Conservation (phyloP, 2,329 filamentous ascomycete species). For the Stenocarpella maydis region DNA sequence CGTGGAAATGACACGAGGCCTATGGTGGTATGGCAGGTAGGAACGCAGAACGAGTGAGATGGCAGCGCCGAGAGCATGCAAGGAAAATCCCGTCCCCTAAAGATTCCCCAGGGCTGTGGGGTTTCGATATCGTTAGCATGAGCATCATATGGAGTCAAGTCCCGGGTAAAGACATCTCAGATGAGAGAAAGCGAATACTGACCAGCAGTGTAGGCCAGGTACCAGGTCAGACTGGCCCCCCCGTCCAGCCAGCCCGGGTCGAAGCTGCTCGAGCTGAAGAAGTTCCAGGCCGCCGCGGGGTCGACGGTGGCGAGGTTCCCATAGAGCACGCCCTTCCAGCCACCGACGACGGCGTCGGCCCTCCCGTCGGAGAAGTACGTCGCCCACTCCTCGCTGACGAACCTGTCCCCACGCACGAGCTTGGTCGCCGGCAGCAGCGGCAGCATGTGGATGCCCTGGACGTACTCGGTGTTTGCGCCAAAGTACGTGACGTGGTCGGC, state of each 20-base stretch:
- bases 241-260: constrained; percentile 78
- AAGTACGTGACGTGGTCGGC: constrained; percentile 94
- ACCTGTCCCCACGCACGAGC: constrained; percentile 70
- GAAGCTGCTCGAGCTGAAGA: constrained; percentile 75
- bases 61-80: not conserved
- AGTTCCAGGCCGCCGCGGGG: constrained; percentile 73
- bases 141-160: not conserved
- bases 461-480: constrained; percentile 73
- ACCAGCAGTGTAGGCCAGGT: constrained; percentile 81
- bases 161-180: too few species aligned
- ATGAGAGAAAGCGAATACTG: constrained; percentile 42
- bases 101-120: not conserved
- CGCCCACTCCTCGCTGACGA: constrained; percentile 85
- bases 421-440: constrained; percentile 71
- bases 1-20: not conserved
- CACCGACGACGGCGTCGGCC: constrained; percentile 70
- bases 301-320: constrained; percentile 84
- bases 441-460: constrained; percentile 70
- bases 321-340: constrained; percentile 87
- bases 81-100: not conserved
- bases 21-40: not conserved
- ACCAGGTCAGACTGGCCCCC: constrained; percentile 86
- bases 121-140: not conserved
- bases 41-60: not conserved
- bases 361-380: constrained; percentile 76